phyloP scores from a whole-genome alignment of 805 yeast species.

The Kluyveromyces siamensis region DNA sequence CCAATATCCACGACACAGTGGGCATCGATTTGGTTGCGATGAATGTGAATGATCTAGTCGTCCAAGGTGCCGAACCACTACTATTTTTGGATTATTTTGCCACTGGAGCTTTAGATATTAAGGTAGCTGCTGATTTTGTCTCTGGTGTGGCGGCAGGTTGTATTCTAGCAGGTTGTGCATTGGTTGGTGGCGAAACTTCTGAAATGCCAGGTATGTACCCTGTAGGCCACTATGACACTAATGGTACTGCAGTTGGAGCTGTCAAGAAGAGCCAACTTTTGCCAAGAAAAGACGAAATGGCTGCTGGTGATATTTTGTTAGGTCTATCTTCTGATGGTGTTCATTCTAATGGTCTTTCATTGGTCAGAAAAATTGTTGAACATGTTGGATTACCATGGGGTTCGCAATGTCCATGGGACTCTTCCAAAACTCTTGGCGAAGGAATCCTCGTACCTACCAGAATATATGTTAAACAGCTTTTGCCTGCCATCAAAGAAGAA shows the following conservation, averaged over 20 bases:
- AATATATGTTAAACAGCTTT: constrained; percentile 86
- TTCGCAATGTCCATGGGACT: constrained; percentile 80
- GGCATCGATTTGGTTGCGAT: constrained; percentile 98
- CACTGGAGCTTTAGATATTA: constrained; percentile 79
- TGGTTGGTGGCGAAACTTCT: constrained; percentile 98
- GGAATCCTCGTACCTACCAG: constrained; percentile 83
- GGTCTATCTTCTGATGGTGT: constrained; percentile 90
- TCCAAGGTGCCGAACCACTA: constrained; percentile 98
- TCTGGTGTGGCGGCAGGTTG: constrained; percentile 96
- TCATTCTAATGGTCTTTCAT: constrained; percentile 94
- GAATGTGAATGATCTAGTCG: constrained; percentile 97
- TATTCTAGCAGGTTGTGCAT: constrained; percentile 88
- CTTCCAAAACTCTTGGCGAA: constrained; percentile 66
- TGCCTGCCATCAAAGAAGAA: constrained; percentile 61
- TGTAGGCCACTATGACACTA: constrained; percentile 93
- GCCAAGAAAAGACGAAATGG: constrained; percentile 63
- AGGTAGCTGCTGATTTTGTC: constrained; percentile 80
- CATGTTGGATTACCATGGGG: constrained; percentile 61
- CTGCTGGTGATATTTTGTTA: constrained; percentile 68
- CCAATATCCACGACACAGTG: constrained; percentile 89
- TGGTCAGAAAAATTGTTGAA: constrained; percentile 87
- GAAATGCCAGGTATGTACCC: constrained; percentile 99
- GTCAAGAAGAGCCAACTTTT: constrained; percentile 65
- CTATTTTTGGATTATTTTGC: constrained; percentile 95
- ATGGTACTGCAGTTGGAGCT: constrained; percentile 98